Percentiles rank a stretch among this genome's conserved stretches.
These are phyloP conservation scores for Fomes fomentarius DNA, from an alignment of 1,284 basidiomycete genomes.

Conservation along the genomic window DNA sequence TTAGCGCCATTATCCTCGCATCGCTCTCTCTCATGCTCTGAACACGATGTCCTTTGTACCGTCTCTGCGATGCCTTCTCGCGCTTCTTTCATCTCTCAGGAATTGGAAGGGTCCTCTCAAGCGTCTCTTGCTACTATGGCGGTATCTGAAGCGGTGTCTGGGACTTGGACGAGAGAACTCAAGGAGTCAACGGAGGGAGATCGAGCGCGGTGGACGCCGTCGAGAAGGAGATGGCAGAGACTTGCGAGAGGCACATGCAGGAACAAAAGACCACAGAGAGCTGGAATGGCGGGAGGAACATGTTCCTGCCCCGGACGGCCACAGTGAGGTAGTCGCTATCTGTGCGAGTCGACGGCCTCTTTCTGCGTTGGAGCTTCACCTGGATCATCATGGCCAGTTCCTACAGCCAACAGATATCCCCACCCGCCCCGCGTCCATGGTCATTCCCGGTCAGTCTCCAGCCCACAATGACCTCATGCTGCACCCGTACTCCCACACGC, in stretches of 20 bases:
- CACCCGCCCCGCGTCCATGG: slow-evolving; percentile 17
- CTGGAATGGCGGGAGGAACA: neutral
- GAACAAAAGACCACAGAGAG: neutral
- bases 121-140: slow-evolving; percentile 4
- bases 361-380: slow-evolving; percentile 17
- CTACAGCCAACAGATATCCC: slow-evolving; percentile 17
- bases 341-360: slow-evolving; percentile 22
- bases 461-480: slow-evolving; percentile 4
- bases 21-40: too few species aligned
- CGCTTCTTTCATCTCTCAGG: slow-evolving; percentile 1
- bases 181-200: neutral
- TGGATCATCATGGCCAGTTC: slow-evolving; percentile 14
- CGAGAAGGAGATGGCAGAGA: too few species aligned
- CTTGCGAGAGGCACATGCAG: neutral
- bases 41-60: neutral
- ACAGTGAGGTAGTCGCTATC: neutral
- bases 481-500: slow-evolving; percentile 17
- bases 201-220: neutral
- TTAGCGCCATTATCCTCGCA: too few species aligned
- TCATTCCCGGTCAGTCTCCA: slow-evolving; percentile 15
- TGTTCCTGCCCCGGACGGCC: neutral
- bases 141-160: neutral
- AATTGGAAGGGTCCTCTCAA: slow-evolving; percentile 2
- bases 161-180: neutral
- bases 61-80: neutral